These are phyloP conservation scores for Starmerella sp. DNA, from an alignment of 805 yeast genomes.

Conservation along the genomic window DNA sequence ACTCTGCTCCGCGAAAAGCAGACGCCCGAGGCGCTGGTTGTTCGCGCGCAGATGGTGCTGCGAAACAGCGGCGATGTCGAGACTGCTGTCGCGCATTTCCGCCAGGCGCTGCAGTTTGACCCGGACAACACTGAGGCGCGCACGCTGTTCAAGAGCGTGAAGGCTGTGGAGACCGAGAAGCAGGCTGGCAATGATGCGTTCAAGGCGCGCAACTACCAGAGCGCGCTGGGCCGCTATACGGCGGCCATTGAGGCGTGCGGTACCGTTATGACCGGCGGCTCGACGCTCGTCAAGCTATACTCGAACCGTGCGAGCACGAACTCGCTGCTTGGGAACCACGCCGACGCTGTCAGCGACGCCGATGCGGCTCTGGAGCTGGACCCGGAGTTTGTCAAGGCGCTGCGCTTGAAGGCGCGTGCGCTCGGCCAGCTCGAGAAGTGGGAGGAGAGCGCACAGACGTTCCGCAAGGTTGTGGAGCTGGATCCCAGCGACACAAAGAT, in stretches of 20 bases:
- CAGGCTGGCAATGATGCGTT: conserved; percentile 59
- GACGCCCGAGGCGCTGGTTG: conserved; percentile 33
- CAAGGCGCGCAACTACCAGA: conserved; percentile 49
- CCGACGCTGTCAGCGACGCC: conserved; percentile 68
- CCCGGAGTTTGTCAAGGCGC: conserved; percentile 54
- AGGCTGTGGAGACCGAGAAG: conserved; percentile 29
- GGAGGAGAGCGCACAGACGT: conserved; percentile 32
- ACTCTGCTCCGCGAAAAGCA: conserved; percentile 29
- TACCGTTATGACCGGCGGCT: conserved; percentile 33
- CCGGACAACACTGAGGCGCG: conserved; percentile 33
- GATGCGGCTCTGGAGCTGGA: conserved; percentile 57
- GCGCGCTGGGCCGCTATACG: conserved; percentile 63
- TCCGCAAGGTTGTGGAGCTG: conserved; percentile 30
- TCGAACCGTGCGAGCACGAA: conserved; percentile 87
- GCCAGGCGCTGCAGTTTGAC: conserved; percentile 33
- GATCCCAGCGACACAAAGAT: conserved; percentile 29
- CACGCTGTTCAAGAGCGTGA: conserved; percentile 24
- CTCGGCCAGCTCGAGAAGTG: conserved; percentile 32
- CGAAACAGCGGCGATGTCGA: conserved; percentile 32
- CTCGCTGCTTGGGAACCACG: conserved; percentile 64
- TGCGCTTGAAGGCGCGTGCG: conserved; percentile 33
- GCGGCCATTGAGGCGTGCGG: conserved; percentile 62
- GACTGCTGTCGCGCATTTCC: conserved; percentile 31
- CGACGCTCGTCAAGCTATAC: conserved; percentile 34
- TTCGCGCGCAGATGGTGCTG: conserved; percentile 30